These are phyloP conservation scores for Pythium pectinolyticum DNA, from an alignment of 352 stramenopile genomes.

Conservation along the genomic window DNA sequence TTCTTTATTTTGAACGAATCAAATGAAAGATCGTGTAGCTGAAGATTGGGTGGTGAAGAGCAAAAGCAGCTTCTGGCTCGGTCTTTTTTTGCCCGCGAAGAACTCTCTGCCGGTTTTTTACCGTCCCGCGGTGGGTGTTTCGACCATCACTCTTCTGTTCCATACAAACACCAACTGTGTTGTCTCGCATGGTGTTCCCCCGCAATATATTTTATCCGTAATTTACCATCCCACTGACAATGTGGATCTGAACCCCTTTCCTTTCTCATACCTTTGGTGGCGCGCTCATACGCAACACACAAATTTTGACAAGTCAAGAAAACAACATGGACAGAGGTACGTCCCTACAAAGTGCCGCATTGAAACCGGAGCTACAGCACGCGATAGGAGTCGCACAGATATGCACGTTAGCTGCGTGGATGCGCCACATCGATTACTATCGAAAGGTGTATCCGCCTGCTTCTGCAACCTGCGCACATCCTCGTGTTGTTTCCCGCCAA, in stretches of 20 bases:
- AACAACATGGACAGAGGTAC: slow-evolving; percentile 38
- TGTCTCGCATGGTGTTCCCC: slow-evolving; percentile 8
- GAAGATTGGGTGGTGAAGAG: slow-evolving; percentile 36
- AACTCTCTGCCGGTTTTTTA: slow-evolving; percentile 24
- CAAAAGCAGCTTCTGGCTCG: slow-evolving; percentile 2
- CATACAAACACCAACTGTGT: not conserved
- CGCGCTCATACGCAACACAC: slow-evolving; percentile 17
- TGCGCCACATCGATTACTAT: slow-evolving; percentile 2
- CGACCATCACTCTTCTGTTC: slow-evolving; percentile 13
- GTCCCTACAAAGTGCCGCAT: too few species aligned
- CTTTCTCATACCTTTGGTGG: slow-evolving; percentile 19
- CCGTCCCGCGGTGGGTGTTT: slow-evolving; percentile 9
- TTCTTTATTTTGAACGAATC: slow-evolving; percentile 17
- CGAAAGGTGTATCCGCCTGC: not conserved
- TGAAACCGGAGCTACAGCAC: too few species aligned
- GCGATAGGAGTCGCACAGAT: too few species aligned
- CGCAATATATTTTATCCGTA: slow-evolving; percentile 5
- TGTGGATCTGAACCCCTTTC: not conserved
- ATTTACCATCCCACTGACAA: slow-evolving; percentile 2
- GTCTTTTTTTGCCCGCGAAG: slow-evolving; percentile 14
- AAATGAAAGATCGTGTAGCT: slow-evolving; percentile 2
- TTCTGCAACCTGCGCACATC: not conserved
- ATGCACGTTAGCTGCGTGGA: not conserved
- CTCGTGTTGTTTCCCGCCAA: slow-evolving; percentile 4
- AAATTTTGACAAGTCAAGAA: slow-evolving; percentile 23